Percentiles rank a stretch among this genome's conserved stretches.
phyloP scores from a whole-genome alignment of 225 moss, liverwort and hornwort genomes.

The Sphagnum contortum region DNA sequence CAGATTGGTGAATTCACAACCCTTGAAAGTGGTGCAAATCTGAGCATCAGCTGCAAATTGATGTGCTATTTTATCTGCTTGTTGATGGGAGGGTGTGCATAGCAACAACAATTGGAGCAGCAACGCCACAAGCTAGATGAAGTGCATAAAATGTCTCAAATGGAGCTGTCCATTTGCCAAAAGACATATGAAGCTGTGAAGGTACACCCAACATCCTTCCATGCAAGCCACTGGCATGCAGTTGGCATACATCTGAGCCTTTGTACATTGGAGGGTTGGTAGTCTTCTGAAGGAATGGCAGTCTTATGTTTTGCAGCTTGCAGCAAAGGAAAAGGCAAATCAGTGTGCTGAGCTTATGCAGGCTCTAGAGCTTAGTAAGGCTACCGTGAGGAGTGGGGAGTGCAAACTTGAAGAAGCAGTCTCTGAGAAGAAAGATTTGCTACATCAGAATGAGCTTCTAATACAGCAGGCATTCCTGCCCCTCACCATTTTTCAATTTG shows the following conservation, averaged over 20 bases:
- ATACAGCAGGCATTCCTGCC: slow-evolving; percentile 29
- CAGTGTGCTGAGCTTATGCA: slow-evolving; percentile 37
- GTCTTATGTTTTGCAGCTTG: slow-evolving; percentile 19
- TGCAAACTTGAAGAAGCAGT: slow-evolving; percentile 33
- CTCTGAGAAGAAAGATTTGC: slow-evolving; percentile 30
- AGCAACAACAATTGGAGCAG: slow-evolving; percentile 17
- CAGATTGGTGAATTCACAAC: background rate
- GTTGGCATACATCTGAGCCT: too few relatives aligned
- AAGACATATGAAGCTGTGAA: slow-evolving; percentile 22
- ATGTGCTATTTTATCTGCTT: background rate
- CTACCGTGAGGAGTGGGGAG: slow-evolving; percentile 38
- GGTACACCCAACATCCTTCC: slow-evolving; percentile 4
- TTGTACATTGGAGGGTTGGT: too few relatives aligned
- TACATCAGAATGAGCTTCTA: slow-evolving; percentile 37
- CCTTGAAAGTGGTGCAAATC: background rate
- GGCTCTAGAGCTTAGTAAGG: slow-evolving; percentile 41
- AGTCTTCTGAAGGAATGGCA: too few relatives aligned
- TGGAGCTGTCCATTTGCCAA: slow-evolving; percentile 14
- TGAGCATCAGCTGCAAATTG: background rate
- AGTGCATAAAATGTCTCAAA: slow-evolving; percentile 16
- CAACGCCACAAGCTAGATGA: slow-evolving; percentile 15
- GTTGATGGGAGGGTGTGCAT: slow-evolving; percentile 2
- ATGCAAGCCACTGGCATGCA: background rate
- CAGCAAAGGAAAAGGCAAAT: slow-evolving; percentile 26
- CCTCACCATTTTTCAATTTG: background rate